A percentile compares a stretch with the other conserved stretches of the same genome.
phyloP scores from a whole-genome alignment of 2,329 filamentous ascomycete genomes.

The Penicillium sp. region DNA sequence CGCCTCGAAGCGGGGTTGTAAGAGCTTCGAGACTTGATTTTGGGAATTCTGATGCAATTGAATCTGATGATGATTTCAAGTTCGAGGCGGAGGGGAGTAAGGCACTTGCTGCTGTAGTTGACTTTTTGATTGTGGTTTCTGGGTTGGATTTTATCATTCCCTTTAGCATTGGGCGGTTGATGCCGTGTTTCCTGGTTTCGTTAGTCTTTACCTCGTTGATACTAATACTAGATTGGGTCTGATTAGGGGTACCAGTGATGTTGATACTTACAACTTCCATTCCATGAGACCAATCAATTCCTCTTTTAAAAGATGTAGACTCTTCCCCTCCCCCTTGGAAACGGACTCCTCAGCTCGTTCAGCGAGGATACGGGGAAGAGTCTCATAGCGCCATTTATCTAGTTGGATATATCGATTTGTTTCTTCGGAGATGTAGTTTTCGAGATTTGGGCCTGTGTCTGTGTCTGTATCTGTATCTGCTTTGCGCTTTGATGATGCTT shows the following conservation, averaged over 20 bases:
- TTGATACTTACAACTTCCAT: slow-evolving; percentile 48
- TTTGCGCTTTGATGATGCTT: slow-evolving; percentile 13
- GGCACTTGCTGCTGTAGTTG: slow-evolving; percentile 30
- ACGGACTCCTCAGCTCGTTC: slow-evolving; percentile 7
- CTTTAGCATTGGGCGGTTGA: slow-evolving; percentile 39
- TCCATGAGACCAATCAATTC: slow-evolving; percentile 40
- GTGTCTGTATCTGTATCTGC: slow-evolving; percentile 7
- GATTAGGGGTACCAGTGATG: too few species aligned
- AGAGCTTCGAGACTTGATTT: slow-evolving; percentile 33
- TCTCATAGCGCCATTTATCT: slow-evolving; percentile 40
- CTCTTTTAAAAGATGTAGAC: slow-evolving; percentile 31
- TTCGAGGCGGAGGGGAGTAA: too few species aligned
- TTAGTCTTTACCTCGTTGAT: too few species aligned
- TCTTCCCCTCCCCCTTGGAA: too few species aligned
- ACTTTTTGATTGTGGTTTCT: slow-evolving; percentile 24
- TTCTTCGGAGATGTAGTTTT: slow-evolving; percentile 19
- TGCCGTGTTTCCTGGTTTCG: slow-evolving; percentile 26
- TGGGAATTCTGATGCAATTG: slow-evolving; percentile 31
- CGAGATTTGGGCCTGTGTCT: slow-evolving; percentile 3
- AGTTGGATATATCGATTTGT: slow-evolving; percentile 30
- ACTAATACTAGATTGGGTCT: too few species aligned
- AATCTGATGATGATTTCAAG: too few species aligned
- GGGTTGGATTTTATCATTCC: slow-evolving; percentile 41
- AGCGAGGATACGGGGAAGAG: slow-evolving; percentile 28
- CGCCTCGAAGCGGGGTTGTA: slow-evolving; percentile 37